Base-by-base conservation (phyloP, 2,329 filamentous ascomycete genomes). In the Neofusicoccum parvum region DNA sequence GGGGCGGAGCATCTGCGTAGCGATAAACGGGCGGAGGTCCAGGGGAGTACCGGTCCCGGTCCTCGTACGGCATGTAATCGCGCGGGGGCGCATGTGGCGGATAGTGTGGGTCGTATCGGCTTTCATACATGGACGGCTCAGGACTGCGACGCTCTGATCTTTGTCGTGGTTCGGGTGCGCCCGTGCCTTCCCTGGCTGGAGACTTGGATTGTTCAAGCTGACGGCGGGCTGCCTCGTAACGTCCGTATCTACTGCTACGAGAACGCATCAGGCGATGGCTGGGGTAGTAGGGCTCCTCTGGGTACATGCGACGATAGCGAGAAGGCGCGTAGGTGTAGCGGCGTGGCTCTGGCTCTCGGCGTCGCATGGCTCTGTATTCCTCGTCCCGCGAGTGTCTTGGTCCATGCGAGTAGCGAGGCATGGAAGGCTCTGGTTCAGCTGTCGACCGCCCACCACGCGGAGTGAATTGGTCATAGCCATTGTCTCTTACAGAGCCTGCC, bases 191-290 rank as follows among this genome's bases (percentile, higher is more conserved):
- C 15, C 64, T 48, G 27, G 64, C 54, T 7, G 64, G 64, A 9
- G 54, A 60, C 56, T 62, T 65, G 48, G 54, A 60, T 12, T 62
- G 65, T 15, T 63, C 65, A 4, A 66, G 45, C n/a, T 51, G 58
- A 15, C 59, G 48, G 36, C 60, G 65, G 11, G 58, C 53, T 36
- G 65, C 65, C 20, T 66, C 65, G 36, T 66, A 66, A 6, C 60
- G 59, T 11, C 60, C 60, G 27, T 64, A 66, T 17, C 65, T 53
- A 15, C 49, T 58, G 9, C 65, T 41, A n/a, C 50, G 65, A 6
- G 65, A 32, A 7, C 37, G 59, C 14, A 58, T 59, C 14, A 66
- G 34, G 14, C 58, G 60, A 32, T 58, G 59, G 12, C 37, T 17
- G 3, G 54, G 37, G 5, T 49, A 37, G 23, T 58, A 56, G 3